Base-by-base conservation (phyloP, 2,329 filamentous ascomycete species). In the Ascochyta rabiei region DNA sequence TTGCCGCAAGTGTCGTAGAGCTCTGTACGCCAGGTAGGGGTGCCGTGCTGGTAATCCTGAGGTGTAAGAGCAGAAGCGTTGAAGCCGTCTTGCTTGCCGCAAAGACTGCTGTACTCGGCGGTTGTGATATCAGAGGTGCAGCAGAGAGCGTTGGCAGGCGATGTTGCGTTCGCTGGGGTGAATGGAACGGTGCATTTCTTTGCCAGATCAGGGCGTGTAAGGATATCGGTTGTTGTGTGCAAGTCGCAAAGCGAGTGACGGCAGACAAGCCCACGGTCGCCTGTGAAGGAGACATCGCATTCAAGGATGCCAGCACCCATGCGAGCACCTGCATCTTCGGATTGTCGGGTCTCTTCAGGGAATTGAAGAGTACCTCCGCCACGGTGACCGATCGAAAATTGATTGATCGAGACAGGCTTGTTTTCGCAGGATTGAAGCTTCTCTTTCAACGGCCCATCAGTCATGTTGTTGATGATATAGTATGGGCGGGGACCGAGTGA, bases 291-390 rank as follows among this genome's bases (percentile, higher is more conserved):
- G 15, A 88, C 86, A 69, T 89, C 86, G 72, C 86, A 89, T 74
- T 89, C 86, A 46, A 87, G 80, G 38, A 88, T 79, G 37, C 86
- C 86, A 5, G 86, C 83, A 26, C 86, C 86, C 86, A 88, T 88
- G 18, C 86, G 79, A n/a, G 83, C 81, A 35, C 86, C 86, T 0
- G 86, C 86, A 46, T 84, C 71, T 65, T 83, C 80, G 5, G 83
- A 84, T 71, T 88, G 79, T 40, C 77, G 70, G 28, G 84, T 85
- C 73, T 89, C 84, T 75, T 89, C 86, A 16, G 86, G 86, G 51
- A 88, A 83, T 67, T 85, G 81, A 28, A 89, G 76, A 7, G 85
- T 82, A 6, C 57, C 61, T 3, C 79, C 86, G 49, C 86, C 86
- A 13, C 85, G 84, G 68, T 89, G 86, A 19, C 80, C 84, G 58